Percentiles rank a stretch among this genome's conserved stretches.
These are phyloP conservation scores for Graphilbum fragrans DNA, from an alignment of 2,329 filamentous ascomycete genomes.

Conservation along the genomic window DNA sequence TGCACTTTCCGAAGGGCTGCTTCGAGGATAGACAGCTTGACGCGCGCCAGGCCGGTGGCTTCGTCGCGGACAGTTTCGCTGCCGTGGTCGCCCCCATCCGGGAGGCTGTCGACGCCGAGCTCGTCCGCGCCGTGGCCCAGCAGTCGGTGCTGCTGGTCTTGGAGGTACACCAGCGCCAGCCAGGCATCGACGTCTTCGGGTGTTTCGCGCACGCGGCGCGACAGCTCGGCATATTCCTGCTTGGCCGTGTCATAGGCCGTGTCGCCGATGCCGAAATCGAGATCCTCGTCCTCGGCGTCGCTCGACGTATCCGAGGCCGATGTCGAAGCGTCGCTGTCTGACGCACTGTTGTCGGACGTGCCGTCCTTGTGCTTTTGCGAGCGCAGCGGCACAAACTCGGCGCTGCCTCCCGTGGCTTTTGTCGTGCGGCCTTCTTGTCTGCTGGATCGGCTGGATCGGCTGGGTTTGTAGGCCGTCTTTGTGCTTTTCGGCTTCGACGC, in stretches of 20 bases:
- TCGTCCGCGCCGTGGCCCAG: conserved; percentile 20
- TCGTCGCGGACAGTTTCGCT: conserved; percentile 46
- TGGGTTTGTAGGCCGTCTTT: conserved; percentile 12
- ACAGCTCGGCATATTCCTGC: conserved; percentile 31
- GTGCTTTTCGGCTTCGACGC: conserved; percentile 19
- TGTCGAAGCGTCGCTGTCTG: neutral
- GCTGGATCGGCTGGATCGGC: neutral
- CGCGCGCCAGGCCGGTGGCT: conserved; percentile 56
- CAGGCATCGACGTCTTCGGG: conserved; percentile 61
- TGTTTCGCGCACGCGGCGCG: conserved; percentile 47
- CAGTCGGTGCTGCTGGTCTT: conserved; percentile 46
- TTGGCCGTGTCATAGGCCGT: neutral
- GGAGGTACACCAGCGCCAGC: conserved; percentile 68
- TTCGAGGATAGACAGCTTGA: conserved; percentile 70
- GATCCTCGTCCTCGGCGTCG: conserved; percentile 18
- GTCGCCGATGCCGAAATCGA: conserved; percentile 8
- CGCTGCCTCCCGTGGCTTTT: conserved; percentile 8
- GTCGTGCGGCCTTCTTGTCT: neutral
- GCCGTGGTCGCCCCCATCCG: neutral
- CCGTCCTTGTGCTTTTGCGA: conserved; percentile 23
- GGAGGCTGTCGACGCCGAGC: neutral
- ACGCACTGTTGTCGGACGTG: neutral
- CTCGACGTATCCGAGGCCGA: conserved; percentile 21
- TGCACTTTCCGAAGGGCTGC: conserved; percentile 54
- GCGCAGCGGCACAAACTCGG: conserved; percentile 37